A percentile compares a stretch with the other conserved stretches of the same genome.
Conservation (phyloP, 2,329 filamentous ascomycete species). For the Colletotrichum echinochloae region DNA sequence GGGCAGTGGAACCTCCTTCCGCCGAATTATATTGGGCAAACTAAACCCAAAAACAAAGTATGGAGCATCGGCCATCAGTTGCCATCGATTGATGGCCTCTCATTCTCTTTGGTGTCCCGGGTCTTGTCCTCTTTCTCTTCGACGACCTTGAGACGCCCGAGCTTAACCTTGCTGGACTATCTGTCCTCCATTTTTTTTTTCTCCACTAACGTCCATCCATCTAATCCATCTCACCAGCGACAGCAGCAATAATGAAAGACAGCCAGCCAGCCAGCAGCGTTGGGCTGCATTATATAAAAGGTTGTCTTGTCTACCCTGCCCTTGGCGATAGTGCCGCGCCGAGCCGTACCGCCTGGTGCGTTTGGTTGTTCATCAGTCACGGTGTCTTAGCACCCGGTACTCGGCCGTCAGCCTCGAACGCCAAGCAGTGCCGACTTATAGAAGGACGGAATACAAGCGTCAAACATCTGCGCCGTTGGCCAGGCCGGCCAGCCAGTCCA, state of each 20-base stretch:
- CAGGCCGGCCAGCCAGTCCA: neutral
- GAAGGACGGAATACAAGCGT: neutral
- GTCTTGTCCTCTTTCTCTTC: neutral
- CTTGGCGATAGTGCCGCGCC: neutral
- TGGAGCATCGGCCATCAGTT: slow-evolving; percentile 25
- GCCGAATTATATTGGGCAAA: neutral
- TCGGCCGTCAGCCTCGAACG: neutral
- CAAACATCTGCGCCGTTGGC: neutral
- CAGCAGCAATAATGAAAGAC: neutral
- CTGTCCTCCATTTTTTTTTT: neutral
- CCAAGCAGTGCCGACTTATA: neutral
- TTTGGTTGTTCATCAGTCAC: neutral
- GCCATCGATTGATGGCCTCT: slow-evolving; percentile 11
- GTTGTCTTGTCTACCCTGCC: neutral
- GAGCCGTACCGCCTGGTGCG: neutral
- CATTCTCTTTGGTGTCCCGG: neutral
- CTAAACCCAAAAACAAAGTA: neutral
- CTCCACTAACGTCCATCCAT: neutral
- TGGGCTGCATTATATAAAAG: neutral
- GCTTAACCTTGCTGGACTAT: slow-evolving; percentile 17
- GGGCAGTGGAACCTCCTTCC: neutral
- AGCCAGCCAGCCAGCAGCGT: neutral
- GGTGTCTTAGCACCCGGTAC: neutral
- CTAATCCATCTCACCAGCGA: neutral
- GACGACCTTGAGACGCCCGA: neutral